Percentiles rank a stretch among this genome's conserved stretches.
Conservation (phyloP, 495 filamentous ascomycete species). For the Aspergillus asperescens region DNA sequence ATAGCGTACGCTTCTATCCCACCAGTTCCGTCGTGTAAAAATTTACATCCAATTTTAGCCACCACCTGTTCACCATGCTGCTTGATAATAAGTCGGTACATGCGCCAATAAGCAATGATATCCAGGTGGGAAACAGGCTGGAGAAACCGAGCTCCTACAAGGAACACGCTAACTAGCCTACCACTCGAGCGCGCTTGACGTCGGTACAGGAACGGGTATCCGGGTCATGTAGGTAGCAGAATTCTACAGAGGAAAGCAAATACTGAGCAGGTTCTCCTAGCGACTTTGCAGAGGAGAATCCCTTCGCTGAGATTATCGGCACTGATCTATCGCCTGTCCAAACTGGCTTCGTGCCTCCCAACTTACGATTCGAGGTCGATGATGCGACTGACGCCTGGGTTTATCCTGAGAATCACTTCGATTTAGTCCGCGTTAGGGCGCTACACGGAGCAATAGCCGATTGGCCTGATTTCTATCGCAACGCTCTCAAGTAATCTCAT, state of each 20-base stretch:
- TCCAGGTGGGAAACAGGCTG: slow-evolving; percentile 38
- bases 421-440: slow-evolving; percentile 59
- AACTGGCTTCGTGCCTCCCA: slow-evolving; percentile 38
- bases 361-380: slow-evolving; percentile 52
- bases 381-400: slow-evolving; percentile 50
- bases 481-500: slow-evolving; percentile 34
- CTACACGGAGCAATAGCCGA: slow-evolving; percentile 54
- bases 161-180: neutral
- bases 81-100: slow-evolving; percentile 26
- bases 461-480: slow-evolving; percentile 46
- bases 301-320: slow-evolving; percentile 31
- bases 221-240: slow-evolving; percentile 41
- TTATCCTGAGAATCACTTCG: slow-evolving; percentile 48
- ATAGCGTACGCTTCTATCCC: slow-evolving; percentile 23
- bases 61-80: slow-evolving; percentile 34
- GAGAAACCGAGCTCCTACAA: neutral
- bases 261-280: slow-evolving; percentile 3
- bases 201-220: slow-evolving; percentile 54
- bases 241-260: neutral
- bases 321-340: slow-evolving; percentile 45
- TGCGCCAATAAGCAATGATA: slow-evolving; percentile 31
- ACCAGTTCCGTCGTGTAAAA: neutral
- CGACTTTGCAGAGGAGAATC: slow-evolving; percentile 38
- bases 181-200: slow-evolving; percentile 40
- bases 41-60: slow-evolving; percentile 15